Base-by-base conservation (phyloP, 495 filamentous ascomycete genomes). In the Thermothielavioides terrestris region DNA sequence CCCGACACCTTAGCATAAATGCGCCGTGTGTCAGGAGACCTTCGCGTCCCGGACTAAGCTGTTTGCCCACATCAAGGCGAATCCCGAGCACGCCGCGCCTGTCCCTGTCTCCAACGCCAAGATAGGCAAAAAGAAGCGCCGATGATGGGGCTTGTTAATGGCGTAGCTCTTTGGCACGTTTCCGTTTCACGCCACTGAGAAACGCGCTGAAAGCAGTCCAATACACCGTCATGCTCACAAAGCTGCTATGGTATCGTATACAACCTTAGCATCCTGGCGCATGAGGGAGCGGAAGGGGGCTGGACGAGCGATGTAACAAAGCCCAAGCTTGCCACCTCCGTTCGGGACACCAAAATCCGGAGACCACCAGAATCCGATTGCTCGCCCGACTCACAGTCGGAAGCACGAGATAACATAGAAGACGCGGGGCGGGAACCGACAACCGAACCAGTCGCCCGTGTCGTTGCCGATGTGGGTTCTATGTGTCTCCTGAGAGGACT, bases 41-140 rank as follows among this genome's bases (percentile, higher is more conserved):
- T 94, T 94, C 56, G 34, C 77, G 0, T 85, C 83, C 7, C 83
- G 79, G 46, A 84, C 77, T n/a, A 83, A 83, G 56, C 65, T 95
- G 27, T 91, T 91, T 57, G 67, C 73, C 50, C 89, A 94, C 68
- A 76, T 94, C 44, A 81, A 80, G 58, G 77, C 85, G 58, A 76
- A 86, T 12, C 38, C 50, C 42, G 47, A 61, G 31, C 64, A 64
- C 39, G 62, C 62, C 42, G 58, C 58, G 28, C 59, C 59, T 20
- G 52, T 58, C 22, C 47, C 42, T 39, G 23, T 28, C 11, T 38
- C 58, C 14, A 51, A 42, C 12, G 11, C 25, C 12, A 60, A 56
- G 34, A 38, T 21, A 1, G 49, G 54, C 37, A 56, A 55, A 27
- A 64, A 55, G 39, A 62, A 56, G 41, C 49, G 53, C n/a, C 42